These are phyloP conservation scores for Xylariomycetidae sp. DNA, from an alignment of 2,329 filamentous ascomycete genomes.

Conservation along the genomic window DNA sequence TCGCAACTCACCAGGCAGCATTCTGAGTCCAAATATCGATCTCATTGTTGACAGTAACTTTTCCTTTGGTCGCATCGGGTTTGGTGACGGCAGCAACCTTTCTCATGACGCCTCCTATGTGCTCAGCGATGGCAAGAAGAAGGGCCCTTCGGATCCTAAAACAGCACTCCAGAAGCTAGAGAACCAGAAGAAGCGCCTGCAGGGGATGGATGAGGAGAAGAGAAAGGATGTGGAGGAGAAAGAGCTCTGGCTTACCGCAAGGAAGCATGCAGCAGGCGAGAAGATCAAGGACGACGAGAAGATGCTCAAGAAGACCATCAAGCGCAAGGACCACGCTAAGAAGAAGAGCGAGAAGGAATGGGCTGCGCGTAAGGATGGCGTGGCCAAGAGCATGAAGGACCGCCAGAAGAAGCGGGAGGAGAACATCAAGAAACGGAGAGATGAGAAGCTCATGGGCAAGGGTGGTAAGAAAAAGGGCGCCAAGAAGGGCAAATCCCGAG, in stretches of 20 bases:
- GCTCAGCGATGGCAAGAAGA: constrained; percentile 66
- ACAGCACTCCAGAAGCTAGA: constrained; percentile 80
- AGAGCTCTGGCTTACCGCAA: constrained; percentile 87
- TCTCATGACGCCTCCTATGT: constrained; percentile 63
- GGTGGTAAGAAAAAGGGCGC: constrained; percentile 51
- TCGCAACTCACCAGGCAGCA: constrained; percentile 54
- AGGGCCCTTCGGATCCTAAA: constrained; percentile 79
- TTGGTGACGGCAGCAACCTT: constrained; percentile 76
- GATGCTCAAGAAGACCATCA: constrained; percentile 88
- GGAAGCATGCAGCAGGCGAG: constrained; percentile 84
- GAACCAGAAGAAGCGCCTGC: constrained; percentile 77
- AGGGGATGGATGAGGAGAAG: constrained; percentile 72
- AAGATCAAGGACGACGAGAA: constrained; percentile 81
- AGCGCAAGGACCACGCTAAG: constrained; percentile 86
- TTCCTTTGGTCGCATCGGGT: constrained; percentile 86
- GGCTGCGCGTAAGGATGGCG: constrained; percentile 66
- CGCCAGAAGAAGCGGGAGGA: constrained; percentile 79
- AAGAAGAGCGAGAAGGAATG: constrained; percentile 90
- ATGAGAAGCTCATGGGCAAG: constrained; percentile 62
- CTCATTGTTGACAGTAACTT: constrained; percentile 61
- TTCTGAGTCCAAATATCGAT: constrained; percentile 52
- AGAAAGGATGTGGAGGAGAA: constrained; percentile 86
- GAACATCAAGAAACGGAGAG: constrained; percentile 68
- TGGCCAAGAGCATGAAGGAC: constrained; percentile 71
- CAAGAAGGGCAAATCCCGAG: constrained; percentile 40